Conservation (phyloP, 164 flowering plant species). For the Umbellularia californica region DNA sequence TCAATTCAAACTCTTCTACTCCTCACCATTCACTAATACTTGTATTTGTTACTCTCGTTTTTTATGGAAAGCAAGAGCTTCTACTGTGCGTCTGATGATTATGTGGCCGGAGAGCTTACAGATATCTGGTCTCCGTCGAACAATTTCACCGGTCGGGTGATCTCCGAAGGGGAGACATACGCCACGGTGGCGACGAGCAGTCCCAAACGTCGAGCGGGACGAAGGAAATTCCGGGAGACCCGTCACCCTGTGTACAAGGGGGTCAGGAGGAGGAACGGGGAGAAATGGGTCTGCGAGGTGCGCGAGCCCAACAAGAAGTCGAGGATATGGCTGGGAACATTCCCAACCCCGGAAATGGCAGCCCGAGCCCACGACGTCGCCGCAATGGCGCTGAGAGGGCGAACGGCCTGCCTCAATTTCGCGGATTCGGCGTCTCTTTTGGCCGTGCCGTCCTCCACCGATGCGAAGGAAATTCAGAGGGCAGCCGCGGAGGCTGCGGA, state of each 20-base stretch:
- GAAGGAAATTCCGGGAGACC: slow-evolving; percentile 74
- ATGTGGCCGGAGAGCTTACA: background rate
- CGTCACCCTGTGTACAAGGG: slow-evolving; percentile 72
- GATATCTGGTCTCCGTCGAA: background rate
- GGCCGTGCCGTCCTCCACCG: slow-evolving; percentile 18
- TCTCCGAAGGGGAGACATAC: background rate
- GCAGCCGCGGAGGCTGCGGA: slow-evolving; percentile 23
- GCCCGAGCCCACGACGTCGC: slow-evolving; percentile 34
- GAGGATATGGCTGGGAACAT: slow-evolving; percentile 64
- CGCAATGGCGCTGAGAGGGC: slow-evolving; percentile 25
- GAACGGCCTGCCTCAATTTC: slow-evolving; percentile 24
- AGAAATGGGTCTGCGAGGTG: slow-evolving; percentile 58
- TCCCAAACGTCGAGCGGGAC: slow-evolving; percentile 51
- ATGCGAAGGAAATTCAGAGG: slow-evolving; percentile 18
- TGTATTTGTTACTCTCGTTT: background rate
- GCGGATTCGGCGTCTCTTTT: slow-evolving; percentile 19
- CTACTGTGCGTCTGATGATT: too few relatives aligned
- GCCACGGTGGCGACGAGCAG: background rate
- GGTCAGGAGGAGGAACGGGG: slow-evolving; percentile 37
- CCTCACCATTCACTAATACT: too few relatives aligned
- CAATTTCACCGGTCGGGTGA: background rate
- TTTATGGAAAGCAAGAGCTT: background rate
- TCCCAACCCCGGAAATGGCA: slow-evolving; percentile 34
- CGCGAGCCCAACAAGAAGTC: slow-evolving; percentile 53
- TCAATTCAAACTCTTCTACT: background rate